Conservation (phyloP, 129 eudicot genomes). For the Pittosporum tobira region DNA sequence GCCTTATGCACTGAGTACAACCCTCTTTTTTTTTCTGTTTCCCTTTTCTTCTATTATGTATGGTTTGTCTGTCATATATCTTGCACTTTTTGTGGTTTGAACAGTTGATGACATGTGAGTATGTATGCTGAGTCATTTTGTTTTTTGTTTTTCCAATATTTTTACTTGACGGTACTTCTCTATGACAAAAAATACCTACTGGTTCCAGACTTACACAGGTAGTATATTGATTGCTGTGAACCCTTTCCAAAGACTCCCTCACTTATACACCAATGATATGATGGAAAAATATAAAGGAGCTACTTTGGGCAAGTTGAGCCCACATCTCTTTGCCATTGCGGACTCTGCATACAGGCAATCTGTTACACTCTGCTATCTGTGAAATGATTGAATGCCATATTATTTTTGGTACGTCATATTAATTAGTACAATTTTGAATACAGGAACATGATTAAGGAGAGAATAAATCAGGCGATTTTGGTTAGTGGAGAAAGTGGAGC, state of each 20-base stretch:
- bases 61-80: no score
- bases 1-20: no score
- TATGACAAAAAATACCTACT: constrained; percentile 7
- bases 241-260: constrained; percentile 74
- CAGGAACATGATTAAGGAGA: constrained; percentile 80
- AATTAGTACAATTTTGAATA: constrained; percentile 15
- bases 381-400: background rate
- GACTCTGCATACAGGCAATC: constrained; percentile 81
- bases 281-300: constrained; percentile 70
- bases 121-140: no score
- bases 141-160: no score
- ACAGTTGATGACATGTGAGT: no score
- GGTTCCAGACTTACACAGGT: constrained; percentile 84
- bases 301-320: constrained; percentile 65
- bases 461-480: constrained; percentile 77
- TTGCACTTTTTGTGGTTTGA: no score
- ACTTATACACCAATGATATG: constrained; percentile 50
- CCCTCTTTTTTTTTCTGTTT: no score
- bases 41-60: no score
- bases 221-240: constrained; percentile 87
- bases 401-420: background rate
- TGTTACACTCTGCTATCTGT: constrained; percentile 7
- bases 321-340: constrained; percentile 92
- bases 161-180: background rate
- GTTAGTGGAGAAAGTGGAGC: constrained; percentile 99